A percentile compares a stretch with the other conserved stretches of the same genome.
phyloP scores from a whole-genome alignment of 805 yeast genomes.

The Saitoella complicata region DNA sequence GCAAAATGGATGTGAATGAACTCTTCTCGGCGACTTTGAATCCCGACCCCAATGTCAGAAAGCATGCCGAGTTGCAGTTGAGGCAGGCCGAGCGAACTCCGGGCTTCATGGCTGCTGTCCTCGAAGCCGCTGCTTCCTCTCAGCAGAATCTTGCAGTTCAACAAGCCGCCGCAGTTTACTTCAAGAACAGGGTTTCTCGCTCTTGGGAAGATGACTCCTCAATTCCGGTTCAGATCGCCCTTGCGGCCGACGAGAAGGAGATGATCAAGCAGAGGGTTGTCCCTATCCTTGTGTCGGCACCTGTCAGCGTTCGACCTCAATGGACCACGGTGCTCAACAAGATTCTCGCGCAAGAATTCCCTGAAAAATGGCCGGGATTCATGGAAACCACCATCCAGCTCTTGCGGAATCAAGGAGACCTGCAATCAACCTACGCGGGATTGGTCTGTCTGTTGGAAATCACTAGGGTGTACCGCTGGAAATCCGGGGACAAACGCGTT shows the following conservation, averaged over 20 bases:
- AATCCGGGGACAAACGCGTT: slow-evolving; percentile 36
- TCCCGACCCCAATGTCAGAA: slow-evolving; percentile 43
- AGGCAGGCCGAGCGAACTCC: slow-evolving; percentile 36
- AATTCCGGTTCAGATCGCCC: slow-evolving; percentile 21
- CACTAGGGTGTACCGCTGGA: slow-evolving; percentile 56
- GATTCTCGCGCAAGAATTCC: slow-evolving; percentile 36
- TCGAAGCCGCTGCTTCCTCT: slow-evolving; percentile 42
- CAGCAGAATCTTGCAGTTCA: background rate
- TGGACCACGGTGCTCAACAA: slow-evolving; percentile 31
- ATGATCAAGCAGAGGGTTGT: slow-evolving; percentile 53
- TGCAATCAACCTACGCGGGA: slow-evolving; percentile 44
- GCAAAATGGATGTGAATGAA: slow-evolving; percentile 46
- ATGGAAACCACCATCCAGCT: slow-evolving; percentile 31
- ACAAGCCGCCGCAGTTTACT: slow-evolving; percentile 66
- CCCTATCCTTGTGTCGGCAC: slow-evolving; percentile 38
- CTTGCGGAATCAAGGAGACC: slow-evolving; percentile 24
- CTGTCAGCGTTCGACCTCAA: slow-evolving; percentile 28
- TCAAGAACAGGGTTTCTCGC: slow-evolving; percentile 55
- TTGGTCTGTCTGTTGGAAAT: slow-evolving; percentile 55
- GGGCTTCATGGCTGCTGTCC: slow-evolving; percentile 70
- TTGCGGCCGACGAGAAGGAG: slow-evolving; percentile 60
- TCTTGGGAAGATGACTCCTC: slow-evolving; percentile 36
- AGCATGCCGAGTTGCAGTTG: slow-evolving; percentile 54
- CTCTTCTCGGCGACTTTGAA: slow-evolving; percentile 65
- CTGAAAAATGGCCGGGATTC: slow-evolving; percentile 39